Evolutionary conservation across 352 stramenopile genomes (phyloP), one percentile per base, ranked within the genome.

Genomic region (Globisporangium carolinianum): DNA sequence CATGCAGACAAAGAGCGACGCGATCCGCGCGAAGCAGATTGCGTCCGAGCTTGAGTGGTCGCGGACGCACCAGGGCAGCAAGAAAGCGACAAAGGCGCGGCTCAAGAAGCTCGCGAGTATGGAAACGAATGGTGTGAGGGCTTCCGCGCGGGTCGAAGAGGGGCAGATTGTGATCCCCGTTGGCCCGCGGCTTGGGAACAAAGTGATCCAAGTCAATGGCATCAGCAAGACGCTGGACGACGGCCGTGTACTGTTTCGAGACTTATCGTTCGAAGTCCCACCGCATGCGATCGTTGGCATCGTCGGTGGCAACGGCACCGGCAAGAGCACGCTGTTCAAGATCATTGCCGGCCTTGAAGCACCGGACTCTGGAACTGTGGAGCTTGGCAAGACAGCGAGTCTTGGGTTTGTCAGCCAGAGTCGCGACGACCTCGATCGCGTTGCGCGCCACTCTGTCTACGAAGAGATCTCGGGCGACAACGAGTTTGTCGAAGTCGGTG

Each of bases 251-350:
- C 61, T 99, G 42, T 99, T 99, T 69, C 69, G 94, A 32, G 84
- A 98, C 63, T 72, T 97, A 32, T 96, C 91, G 45, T 91, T 99
- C 51, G 87, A 95, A 53, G 88, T 99, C 47, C 84, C 96, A 14
- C 95, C 97, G 55, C 94, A 97, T 37, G 89, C 98, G 56, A 94
- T 97, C 53, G 97, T 99, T 35, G 97, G 95, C 24, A 92, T 99
- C 51, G 83, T 99, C n/a, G 97, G 97, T 35, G 85, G 93, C 35
- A 99, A 99, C 75, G 97, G 97, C 51, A 96, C 90, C 49, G 97
- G 97, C 37, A 99, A 99, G 71, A 96, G 74, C 51, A 99, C 97
- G 36, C 74, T 99, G 4, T 88, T 99, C 47, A 96, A 97, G 57
- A 85, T 99, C 53, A 77, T 99, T 46, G 81, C 97, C 12, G 96